These are phyloP conservation scores for Phanerochaete carnosa DNA, from an alignment of 768 basidiomycete species.

Conservation along the genomic window DNA sequence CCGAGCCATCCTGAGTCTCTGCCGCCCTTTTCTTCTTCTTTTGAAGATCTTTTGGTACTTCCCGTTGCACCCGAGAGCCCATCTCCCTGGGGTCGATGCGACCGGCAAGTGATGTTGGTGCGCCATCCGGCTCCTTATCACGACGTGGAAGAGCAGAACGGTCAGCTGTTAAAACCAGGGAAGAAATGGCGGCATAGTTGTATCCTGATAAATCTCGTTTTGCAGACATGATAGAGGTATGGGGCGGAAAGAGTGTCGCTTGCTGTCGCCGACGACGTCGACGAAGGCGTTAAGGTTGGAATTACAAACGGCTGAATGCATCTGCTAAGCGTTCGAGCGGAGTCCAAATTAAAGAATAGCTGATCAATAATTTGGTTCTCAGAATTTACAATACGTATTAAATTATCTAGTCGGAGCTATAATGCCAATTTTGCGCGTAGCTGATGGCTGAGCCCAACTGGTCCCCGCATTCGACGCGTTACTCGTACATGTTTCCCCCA, in stretches of 20 bases:
- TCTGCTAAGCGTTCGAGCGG: not conserved
- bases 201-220: slow-evolving; percentile 86
- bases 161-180: slow-evolving; percentile 91
- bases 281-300: not conserved
- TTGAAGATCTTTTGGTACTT: slow-evolving; percentile 82
- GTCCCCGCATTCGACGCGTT: no score
- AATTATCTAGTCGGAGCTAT: no score
- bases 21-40: slow-evolving; percentile 91
- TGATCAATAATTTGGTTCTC: not conserved
- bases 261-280: slow-evolving; percentile 1
- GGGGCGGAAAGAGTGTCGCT: not conserved
- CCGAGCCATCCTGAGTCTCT: slow-evolving; percentile 53
- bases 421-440: not conserved
- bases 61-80: slow-evolving; percentile 85
- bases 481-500: no score
- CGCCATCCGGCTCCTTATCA: slow-evolving; percentile 96
- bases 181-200: slow-evolving; percentile 95
- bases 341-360: not conserved
- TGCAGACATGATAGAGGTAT: slow-evolving; percentile 34
- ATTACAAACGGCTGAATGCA: not conserved
- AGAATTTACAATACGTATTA: not conserved
- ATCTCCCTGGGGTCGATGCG: slow-evolving; percentile 87
- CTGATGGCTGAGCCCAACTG: no score
- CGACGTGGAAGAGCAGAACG: slow-evolving; percentile 75
- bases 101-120: slow-evolving; percentile 89